Evolutionary conservation across 805 yeast species (phyloP), one percentile per base, ranked within the genome.

Genomic region (Yamadazyma sp.): DNA sequence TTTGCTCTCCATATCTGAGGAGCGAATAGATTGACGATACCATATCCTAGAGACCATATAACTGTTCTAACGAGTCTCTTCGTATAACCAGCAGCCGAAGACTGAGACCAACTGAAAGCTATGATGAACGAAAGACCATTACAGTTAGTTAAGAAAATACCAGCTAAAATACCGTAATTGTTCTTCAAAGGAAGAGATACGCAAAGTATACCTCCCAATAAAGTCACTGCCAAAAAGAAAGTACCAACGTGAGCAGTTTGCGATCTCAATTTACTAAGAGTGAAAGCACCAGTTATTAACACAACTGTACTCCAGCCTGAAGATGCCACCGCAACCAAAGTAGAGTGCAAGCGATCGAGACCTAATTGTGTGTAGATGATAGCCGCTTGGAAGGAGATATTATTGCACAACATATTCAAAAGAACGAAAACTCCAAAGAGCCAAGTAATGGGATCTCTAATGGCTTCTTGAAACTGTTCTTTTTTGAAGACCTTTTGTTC

Each of bases 21-120:
- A 5, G 78, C 68, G 16, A 75, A 68, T 26, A 77, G 64, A 46
- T 76, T 75, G 7, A 77, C 62, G 35, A 75, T 41, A 43, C 73
- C 60, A 38, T 69, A 75, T 15, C 62, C 63, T 12, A 64, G 53
- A 70, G 70, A 62, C 15, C 60, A 56, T 39, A 67, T 44, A 20
- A 64, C 71, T 42, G 60, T 70, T 54, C 76, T 69, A 1, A 70
- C 61, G 7, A 72, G 40, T 43, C 64, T 65, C 53, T 77, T 75
- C 10, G 80, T 73, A 46, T 72, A 62, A 25, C 78, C 77, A 5
- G 77, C 62, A 38, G 62, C 54, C 5, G 45, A 27, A n/a, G 42
- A 25, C 19, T 45, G 49, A 41, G 28, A 55, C 61, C 24, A 57
- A 35, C 36, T 45, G 23, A 48, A 39, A 17, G 41, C 50, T n/a